Conservation (phyloP, 2,329 filamentous ascomycete genomes). For the Aspergillus jensenii region DNA sequence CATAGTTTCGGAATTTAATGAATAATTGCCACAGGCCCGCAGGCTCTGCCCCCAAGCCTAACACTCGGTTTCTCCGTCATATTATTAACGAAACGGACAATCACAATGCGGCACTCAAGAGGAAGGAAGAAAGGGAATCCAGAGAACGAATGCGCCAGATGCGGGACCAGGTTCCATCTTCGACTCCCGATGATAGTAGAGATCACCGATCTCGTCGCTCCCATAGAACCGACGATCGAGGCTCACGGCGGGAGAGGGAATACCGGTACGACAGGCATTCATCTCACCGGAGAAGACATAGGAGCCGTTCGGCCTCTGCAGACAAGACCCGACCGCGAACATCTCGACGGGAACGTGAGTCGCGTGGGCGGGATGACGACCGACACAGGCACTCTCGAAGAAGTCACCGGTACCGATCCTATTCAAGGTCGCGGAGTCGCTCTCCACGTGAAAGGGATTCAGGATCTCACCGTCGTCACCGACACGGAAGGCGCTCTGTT, state of each 20-base stretch:
- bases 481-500: constrained; percentile 17
- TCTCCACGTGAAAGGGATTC: constrained; percentile 17
- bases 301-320: constrained; percentile 26
- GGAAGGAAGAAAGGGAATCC: constrained; percentile 80
- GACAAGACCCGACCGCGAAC: constrained; percentile 26
- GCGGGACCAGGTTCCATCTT: constrained; percentile 36
- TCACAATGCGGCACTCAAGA: constrained; percentile 84
- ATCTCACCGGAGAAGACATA: constrained; percentile 29
- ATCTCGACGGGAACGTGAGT: constrained; percentile 24
- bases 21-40: constrained; percentile 51
- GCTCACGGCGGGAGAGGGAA: constrained; percentile 22
- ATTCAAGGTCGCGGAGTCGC: constrained; percentile 23
- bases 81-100: constrained; percentile 84
- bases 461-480: constrained; percentile 14
- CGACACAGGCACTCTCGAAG: constrained; percentile 18
- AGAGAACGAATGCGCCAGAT: constrained; percentile 67
- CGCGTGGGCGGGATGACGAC: constrained; percentile 18
- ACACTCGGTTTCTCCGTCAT: constrained; percentile 83
- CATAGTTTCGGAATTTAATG: constrained; percentile 4
- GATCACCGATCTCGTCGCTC: constrained; percentile 16
- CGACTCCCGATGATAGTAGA: constrained; percentile 37
- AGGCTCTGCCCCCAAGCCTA: constrained; percentile 76
- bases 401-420: constrained; percentile 17
- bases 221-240: constrained; percentile 16
- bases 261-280: constrained; percentile 23